Conservation (phyloP, 192 early-diverging fungal genomes). For the Coemansia sp. region DNA sequence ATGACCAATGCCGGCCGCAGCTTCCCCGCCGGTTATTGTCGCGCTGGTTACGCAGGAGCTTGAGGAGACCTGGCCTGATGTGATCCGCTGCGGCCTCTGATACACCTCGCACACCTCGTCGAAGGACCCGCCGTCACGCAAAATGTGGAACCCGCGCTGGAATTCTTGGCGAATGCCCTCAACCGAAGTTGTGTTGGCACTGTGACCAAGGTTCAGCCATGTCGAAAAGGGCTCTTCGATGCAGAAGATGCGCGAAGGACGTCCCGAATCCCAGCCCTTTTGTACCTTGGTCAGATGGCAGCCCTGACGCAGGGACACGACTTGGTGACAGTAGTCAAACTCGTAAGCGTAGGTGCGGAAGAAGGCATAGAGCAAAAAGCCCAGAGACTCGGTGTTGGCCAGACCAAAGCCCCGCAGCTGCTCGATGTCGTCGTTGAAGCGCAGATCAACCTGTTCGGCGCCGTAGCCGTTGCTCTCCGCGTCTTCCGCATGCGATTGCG, state of each 20-base stretch:
- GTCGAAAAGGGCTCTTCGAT: slow-evolving; percentile 94
- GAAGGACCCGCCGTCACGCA: slow-evolving; percentile 56
- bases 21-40: not conserved
- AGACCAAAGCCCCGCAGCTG: slow-evolving; percentile 65
- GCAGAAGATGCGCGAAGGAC: slow-evolving; percentile 71
- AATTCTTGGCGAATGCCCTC: slow-evolving; percentile 82
- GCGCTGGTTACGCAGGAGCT: not conserved
- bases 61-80: not conserved
- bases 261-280: slow-evolving; percentile 82
- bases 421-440: slow-evolving; percentile 75
- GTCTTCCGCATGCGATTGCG: slow-evolving; percentile 25
- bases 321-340: slow-evolving; percentile 80
- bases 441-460: slow-evolving; percentile 60
- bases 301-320: slow-evolving; percentile 81
- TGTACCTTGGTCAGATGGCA: slow-evolving; percentile 73
- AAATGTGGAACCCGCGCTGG: slow-evolving; percentile 63
- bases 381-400: slow-evolving; percentile 74
- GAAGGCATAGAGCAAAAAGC: slow-evolving; percentile 78
- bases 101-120: slow-evolving; percentile 46
- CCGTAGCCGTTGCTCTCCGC: slow-evolving; percentile 15
- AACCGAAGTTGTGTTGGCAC: slow-evolving; percentile 76
- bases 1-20: not conserved
- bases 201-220: slow-evolving; percentile 86
- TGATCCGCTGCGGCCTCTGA: slow-evolving; percentile 24
- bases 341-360: slow-evolving; percentile 80